These are phyloP conservation scores for Lobosporangium transversale DNA, from an alignment of 192 early-diverging fungal genomes.

Conservation along the genomic window DNA sequence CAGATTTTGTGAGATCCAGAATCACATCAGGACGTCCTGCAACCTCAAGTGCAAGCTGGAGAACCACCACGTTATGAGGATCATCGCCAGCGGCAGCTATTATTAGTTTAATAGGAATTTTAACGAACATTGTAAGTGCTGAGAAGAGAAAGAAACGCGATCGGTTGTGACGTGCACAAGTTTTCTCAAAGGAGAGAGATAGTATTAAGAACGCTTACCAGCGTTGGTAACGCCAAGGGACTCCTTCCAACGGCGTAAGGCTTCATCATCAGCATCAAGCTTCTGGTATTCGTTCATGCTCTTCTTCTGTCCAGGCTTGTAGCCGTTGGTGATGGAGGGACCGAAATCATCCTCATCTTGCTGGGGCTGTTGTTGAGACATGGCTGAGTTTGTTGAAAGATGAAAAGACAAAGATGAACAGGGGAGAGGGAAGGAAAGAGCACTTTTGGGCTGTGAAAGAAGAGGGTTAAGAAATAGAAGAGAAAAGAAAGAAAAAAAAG, in stretches of 20 bases:
- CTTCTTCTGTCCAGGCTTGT: conserved; percentile 95
- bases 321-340: conserved; percentile 82
- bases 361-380: neutral
- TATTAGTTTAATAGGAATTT: neutral
- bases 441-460: neutral
- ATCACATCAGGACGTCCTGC: conserved; percentile 78
- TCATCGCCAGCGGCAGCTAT: conserved; percentile 35
- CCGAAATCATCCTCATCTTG: conserved; percentile 74
- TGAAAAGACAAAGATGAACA: neutral
- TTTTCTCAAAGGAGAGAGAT: too few species aligned
- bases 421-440: neutral
- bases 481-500: too few species aligned
- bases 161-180: too few species aligned
- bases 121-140: neutral
- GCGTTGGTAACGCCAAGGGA: conserved; percentile 81
- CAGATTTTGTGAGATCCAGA: conserved; percentile 77
- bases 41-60: conserved; percentile 78
- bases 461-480: too few species aligned
- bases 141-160: conserved; percentile 6
- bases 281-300: conserved; percentile 82
- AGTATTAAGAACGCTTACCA: conserved; percentile 37
- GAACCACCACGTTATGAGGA: conserved; percentile 72
- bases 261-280: conserved; percentile 92
- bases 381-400: conserved; percentile 5
- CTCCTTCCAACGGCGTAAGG: conserved; percentile 97